Percentiles rank a stretch among this genome's conserved stretches.
phyloP scores from a whole-genome alignment of 148 eudicot species.

The Euryodendron excelsum region DNA sequence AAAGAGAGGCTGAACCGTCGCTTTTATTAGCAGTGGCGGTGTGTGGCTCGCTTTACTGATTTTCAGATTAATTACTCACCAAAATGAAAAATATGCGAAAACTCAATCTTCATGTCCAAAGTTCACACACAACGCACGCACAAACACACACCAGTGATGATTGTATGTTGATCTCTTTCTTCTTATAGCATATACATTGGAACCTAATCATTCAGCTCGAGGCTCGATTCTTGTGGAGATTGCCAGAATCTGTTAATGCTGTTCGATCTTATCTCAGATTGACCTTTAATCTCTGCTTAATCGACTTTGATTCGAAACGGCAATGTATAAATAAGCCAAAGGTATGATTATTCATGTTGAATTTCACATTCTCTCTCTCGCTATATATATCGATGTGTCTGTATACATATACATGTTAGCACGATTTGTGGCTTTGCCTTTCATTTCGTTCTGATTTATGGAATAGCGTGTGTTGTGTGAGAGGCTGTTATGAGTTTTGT shows the following conservation, averaged over 20 bases:
- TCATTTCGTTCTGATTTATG: not conserved
- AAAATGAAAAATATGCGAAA: too few relatives aligned
- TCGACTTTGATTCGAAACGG: not conserved
- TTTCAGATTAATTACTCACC: not conserved
- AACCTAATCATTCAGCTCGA: not conserved
- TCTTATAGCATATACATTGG: not conserved
- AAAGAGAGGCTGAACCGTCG: constrained; percentile 11
- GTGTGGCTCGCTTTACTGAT: constrained; percentile 4
- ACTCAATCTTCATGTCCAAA: too few relatives aligned
- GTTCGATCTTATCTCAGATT: constrained; percentile 9
- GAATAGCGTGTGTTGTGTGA: not conserved
- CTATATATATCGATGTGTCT: not conserved
- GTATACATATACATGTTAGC: not conserved
- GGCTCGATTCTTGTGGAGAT: not conserved
- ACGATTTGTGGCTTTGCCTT: not conserved
- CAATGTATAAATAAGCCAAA: not conserved
- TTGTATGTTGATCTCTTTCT: too few relatives aligned
- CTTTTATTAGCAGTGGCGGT: not conserved
- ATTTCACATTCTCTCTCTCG: not conserved
- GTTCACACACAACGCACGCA: not conserved
- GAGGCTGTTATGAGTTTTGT: not conserved
- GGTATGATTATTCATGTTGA: not conserved
- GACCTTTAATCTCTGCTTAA: not conserved
- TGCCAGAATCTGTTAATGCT: not conserved
- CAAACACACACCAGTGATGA: too few relatives aligned